Percentiles rank a stretch among this genome's conserved stretches.
phyloP scores from a whole-genome alignment of 2,329 filamentous ascomycete genomes.

The Botrytis byssoidea region DNA sequence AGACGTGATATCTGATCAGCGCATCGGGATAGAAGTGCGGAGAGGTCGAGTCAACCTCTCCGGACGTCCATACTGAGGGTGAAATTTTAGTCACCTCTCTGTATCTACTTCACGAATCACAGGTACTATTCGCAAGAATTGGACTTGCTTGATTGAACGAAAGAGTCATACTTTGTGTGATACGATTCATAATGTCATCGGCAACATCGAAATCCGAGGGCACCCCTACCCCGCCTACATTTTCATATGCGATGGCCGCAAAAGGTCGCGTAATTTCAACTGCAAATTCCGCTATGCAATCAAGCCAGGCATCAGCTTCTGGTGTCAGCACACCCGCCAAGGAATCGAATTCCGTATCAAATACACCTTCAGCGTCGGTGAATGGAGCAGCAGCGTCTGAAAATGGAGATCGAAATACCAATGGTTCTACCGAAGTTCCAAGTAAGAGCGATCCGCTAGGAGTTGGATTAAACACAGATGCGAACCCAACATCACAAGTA shows the following conservation, averaged over 20 bases:
- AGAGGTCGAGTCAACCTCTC: slow-evolving; percentile 42
- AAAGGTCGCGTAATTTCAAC: slow-evolving; percentile 60
- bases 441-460: slow-evolving; percentile 28
- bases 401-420: slow-evolving; percentile 31
- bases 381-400: slow-evolving; percentile 31
- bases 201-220: slow-evolving; percentile 40
- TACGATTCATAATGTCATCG: slow-evolving; percentile 43
- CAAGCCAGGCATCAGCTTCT: slow-evolving; percentile 35
- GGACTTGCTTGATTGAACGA: slow-evolving; percentile 14
- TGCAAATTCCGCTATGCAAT: slow-evolving; percentile 32
- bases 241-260: slow-evolving; percentile 95
- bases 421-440: slow-evolving; percentile 29
- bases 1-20: slow-evolving; percentile 26
- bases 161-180: slow-evolving; percentile 14
- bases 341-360: slow-evolving; percentile 32
- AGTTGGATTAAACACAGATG: slow-evolving; percentile 27
- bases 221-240: slow-evolving; percentile 51
- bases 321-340: slow-evolving; percentile 37
- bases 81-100: slow-evolving; percentile 29
- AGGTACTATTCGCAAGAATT: slow-evolving; percentile 8
- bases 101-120: slow-evolving; percentile 20
- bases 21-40: slow-evolving; percentile 36
- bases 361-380: slow-evolving; percentile 32
- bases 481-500: slow-evolving; percentile 30
- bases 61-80: slow-evolving; percentile 39